These are phyloP conservation scores for Typha latifolia DNA, from an alignment of 176 grass and related monocot species.

Conservation along the genomic window DNA sequence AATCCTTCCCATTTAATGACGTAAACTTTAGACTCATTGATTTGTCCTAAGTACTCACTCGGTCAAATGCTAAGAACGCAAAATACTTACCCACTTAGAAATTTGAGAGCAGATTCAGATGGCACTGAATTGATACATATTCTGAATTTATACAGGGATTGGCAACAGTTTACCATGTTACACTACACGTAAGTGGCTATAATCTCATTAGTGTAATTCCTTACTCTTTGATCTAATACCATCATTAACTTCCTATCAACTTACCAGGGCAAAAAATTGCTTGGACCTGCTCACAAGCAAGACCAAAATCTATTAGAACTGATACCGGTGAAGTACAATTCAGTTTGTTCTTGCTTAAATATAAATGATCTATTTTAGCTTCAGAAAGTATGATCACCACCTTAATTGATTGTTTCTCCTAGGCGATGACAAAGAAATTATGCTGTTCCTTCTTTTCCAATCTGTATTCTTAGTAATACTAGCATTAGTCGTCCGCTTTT, in stretches of 20 bases:
- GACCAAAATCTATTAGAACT: constrained; percentile 27
- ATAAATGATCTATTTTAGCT: background rate
- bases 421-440: constrained; percentile 32
- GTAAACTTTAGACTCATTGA: too few relatives aligned
- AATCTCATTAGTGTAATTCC: background rate
- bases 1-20: too few relatives aligned
- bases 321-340: constrained; percentile 32
- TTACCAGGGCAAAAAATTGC: constrained; percentile 43
- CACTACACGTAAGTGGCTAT: constrained; percentile 34
- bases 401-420: background rate
- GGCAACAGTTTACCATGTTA: constrained; percentile 42
- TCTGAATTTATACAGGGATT: constrained; percentile 34
- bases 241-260: constrained; percentile 14
- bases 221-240: background rate
- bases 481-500: constrained; percentile 37
- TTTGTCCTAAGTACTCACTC: too few relatives aligned
- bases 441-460: constrained; percentile 42
- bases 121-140: too few relatives aligned
- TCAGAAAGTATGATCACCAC: constrained; percentile 8
- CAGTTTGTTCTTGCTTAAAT: background rate
- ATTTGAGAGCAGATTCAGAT: too few relatives aligned
- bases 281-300: constrained; percentile 42
- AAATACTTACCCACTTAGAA: too few relatives aligned
- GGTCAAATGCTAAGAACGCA: too few relatives aligned
- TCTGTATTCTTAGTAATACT: constrained; percentile 35